phyloP scores from a whole-genome alignment of 768 basidiomycete genomes.

The Agaricus subrufescens region DNA sequence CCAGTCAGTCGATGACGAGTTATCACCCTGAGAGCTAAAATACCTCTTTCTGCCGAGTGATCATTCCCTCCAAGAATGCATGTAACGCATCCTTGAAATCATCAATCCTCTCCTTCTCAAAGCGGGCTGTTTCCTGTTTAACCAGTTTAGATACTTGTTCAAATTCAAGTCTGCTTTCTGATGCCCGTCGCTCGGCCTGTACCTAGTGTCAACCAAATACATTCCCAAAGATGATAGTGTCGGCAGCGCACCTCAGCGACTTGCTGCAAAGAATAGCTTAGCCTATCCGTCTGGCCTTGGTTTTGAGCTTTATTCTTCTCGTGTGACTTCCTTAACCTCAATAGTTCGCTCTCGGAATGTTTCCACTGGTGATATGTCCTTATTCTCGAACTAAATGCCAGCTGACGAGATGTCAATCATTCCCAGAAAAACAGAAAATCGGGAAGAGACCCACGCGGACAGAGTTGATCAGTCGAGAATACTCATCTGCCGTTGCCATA shows the following conservation, averaged over 20 bases:
- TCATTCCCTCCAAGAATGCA: slow-evolving; percentile 84
- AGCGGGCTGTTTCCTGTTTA: slow-evolving; percentile 85
- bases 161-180: slow-evolving; percentile 85
- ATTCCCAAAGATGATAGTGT: no score
- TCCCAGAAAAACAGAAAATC: neutral
- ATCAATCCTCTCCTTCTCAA: slow-evolving; percentile 89
- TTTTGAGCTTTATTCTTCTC: slow-evolving; percentile 83
- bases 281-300: slow-evolving; percentile 60
- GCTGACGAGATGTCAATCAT: slow-evolving; percentile 32
- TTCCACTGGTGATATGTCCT: slow-evolving; percentile 83
- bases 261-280: slow-evolving; percentile 69
- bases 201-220: neutral
- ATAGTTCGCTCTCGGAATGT: slow-evolving; percentile 67
- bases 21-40: slow-evolving; percentile 12
- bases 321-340: slow-evolving; percentile 68
- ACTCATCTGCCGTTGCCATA: slow-evolving; percentile 87
- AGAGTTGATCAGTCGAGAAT: slow-evolving; percentile 84
- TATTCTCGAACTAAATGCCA: slow-evolving; percentile 85
- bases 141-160: slow-evolving; percentile 84
- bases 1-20: neutral
- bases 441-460: slow-evolving; percentile 58
- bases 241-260: slow-evolving; percentile 65
- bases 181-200: slow-evolving; percentile 79
- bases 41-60: slow-evolving; percentile 77
- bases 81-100: slow-evolving; percentile 88